Percentiles rank a stretch among this genome's conserved stretches.
Evolutionary conservation across 2,329 filamentous ascomycete genomes (phyloP).

Genomic region (Elsinoe batatas): DNA sequence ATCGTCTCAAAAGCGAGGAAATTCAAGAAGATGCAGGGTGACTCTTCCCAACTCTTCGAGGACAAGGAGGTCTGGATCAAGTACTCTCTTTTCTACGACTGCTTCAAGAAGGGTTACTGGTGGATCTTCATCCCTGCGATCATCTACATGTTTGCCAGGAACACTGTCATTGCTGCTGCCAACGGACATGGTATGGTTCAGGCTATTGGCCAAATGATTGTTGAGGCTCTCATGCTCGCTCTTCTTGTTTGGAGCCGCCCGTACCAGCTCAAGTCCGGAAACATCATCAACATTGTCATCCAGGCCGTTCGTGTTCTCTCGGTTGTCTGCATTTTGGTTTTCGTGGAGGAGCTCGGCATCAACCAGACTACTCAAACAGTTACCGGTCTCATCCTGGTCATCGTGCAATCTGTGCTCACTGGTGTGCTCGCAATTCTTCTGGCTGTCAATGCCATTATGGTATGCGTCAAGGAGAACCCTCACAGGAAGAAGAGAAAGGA

Average conservation of each 20-base stretch:
- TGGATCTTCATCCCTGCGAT: conserved; percentile 91
- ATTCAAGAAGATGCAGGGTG: conserved; percentile 67
- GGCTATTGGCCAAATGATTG: conserved; percentile 65
- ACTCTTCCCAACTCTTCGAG: conserved; percentile 65
- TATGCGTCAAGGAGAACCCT: conserved; percentile 77
- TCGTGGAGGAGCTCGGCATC: conserved; percentile 86
- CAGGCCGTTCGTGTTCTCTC: conserved; percentile 83
- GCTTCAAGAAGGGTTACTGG: conserved; percentile 91
- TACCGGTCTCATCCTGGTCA: conserved; percentile 84
- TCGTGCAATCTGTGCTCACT: conserved; percentile 78
- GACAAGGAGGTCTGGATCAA: conserved; percentile 86
- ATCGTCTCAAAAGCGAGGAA: conserved; percentile 68
- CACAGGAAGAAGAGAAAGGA: conserved; percentile 83
- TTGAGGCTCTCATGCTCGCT: conserved; percentile 69
- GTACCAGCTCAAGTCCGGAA: conserved; percentile 76
- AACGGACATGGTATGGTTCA: conserved; percentile 80
- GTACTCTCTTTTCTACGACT: conserved; percentile 96
- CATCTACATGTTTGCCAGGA: conserved; percentile 82
- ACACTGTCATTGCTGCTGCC: conserved; percentile 71
- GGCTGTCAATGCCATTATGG: conserved; percentile 74
- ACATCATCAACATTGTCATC: conserved; percentile 88
- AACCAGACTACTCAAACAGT: conserved; percentile 88
- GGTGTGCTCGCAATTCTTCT: conserved; percentile 79
- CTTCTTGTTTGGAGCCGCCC: conserved; percentile 78
- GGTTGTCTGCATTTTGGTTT: conserved; percentile 79